Evolutionary conservation across 768 basidiomycete species (phyloP).

Genomic region (Podaxis mareebaensis): DNA sequence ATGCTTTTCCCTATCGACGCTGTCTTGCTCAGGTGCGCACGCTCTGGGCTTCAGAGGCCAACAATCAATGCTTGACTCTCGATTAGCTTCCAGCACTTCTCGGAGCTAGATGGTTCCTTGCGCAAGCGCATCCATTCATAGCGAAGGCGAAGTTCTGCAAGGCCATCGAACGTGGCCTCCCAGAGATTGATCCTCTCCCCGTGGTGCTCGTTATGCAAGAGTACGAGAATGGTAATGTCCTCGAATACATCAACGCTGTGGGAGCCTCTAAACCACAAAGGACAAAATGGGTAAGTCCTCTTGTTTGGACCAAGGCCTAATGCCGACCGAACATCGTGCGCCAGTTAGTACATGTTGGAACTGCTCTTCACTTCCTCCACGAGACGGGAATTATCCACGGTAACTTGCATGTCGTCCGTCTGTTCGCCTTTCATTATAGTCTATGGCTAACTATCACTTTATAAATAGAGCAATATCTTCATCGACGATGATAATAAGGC

Average conservation of each 20-base stretch:
- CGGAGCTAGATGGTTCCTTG: neutral
- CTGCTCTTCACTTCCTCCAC: neutral
- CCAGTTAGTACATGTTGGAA: neutral
- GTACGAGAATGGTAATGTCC: constrained; percentile 5
- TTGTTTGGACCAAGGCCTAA: neutral
- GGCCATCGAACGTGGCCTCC: neutral
- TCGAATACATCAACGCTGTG: neutral
- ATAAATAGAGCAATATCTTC: constrained; percentile 1
- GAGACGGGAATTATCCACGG: neutral
- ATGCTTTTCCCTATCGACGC: neutral
- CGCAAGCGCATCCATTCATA: constrained; percentile 1
- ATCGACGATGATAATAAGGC: neutral
- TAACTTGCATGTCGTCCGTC: constrained; percentile 1
- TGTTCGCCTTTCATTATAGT: neutral
- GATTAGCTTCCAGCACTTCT: neutral
- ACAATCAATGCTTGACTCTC: neutral
- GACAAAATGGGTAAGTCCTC: neutral
- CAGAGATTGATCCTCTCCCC: neutral
- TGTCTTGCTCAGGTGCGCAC: neutral
- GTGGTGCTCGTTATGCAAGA: constrained; percentile 8
- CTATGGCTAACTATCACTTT: neutral
- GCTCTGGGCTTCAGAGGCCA: too few species aligned
- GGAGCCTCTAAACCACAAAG: neutral
- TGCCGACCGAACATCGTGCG: neutral
- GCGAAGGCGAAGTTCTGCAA: neutral